Evolutionary conservation across 345 rosid species (phyloP), one percentile per base, ranked within the genome.

Genomic region (Rhodomyrtus tomentosa): DNA sequence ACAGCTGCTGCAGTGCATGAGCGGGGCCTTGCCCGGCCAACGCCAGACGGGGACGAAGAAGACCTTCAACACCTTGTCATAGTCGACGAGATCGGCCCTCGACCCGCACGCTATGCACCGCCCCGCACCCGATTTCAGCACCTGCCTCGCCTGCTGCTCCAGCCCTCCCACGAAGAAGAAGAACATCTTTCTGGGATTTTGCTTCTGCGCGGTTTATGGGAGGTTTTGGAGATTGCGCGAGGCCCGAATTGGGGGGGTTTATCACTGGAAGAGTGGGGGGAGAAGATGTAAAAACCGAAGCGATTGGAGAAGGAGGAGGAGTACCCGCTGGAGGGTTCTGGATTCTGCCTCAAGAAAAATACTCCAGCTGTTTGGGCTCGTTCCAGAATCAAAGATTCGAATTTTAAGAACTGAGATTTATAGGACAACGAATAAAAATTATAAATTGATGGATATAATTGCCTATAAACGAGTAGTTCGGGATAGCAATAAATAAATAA

Each of bases 21-120:
- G 84, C 38, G 92, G 94, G 0, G 93, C 93, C 83, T 93, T 92
- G 0, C 90, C 98, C 0, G 96, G 97, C 97, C 98, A 95, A 85
- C 87, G 93, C 98, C 98, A 95, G 53, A 93, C 94, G 15, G 98
- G 96, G 82, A 96, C 88, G 84, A 96, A 96, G 92, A 96, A 96
- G 16, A 91, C 84, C 89, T 95, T 96, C 81, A 96, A 88, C 13
- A 94, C 97, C 73, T 95, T 95, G 52, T 96, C 98, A 92, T 92
- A 95, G 0, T 95, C 93, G 7, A 96, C 98, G 40, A 95, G 94
- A 88, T 96, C 98, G 29, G 98, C 98, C 55, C 80, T 86, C 18
- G 98, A 95, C 7, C 93, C 91, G 83, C 99, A 95, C 81, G 85
- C 87, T 32, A 95, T 88, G 92, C 99, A 95, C 62, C 89, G 89